Evolutionary conservation across 2,329 filamentous ascomycete genomes (phyloP).

Genomic region (Teratosphaeria epicoccoides): DNA sequence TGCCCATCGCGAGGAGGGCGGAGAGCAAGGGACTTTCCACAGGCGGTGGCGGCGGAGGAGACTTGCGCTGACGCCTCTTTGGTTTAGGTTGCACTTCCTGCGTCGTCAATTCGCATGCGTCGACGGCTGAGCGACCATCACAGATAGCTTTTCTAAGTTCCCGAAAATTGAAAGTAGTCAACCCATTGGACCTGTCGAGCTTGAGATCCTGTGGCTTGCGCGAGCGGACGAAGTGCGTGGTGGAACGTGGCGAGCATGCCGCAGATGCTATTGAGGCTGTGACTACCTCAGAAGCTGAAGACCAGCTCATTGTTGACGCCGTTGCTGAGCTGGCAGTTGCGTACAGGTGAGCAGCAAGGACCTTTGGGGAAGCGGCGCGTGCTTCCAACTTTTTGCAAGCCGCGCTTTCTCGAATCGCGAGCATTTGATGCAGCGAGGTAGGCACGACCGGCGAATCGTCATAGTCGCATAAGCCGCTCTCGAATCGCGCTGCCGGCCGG

Average conservation of each 20-base stretch:
- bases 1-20: constrained; percentile 19
- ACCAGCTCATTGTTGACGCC: constrained; percentile 4
- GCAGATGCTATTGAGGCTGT: constrained; percentile 4
- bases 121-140: constrained; percentile 12
- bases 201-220: constrained; percentile 14
- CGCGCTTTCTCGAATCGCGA: not conserved
- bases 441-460: not conserved
- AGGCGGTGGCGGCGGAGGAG: not conserved
- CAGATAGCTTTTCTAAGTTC: constrained; percentile 17
- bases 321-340: not conserved
- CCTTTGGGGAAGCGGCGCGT: constrained; percentile 1
- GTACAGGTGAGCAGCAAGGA: constrained; percentile 2
- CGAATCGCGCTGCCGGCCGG: not conserved
- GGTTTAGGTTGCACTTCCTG: constrained; percentile 15
- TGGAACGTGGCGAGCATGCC: constrained; percentile 18
- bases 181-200: constrained; percentile 17
- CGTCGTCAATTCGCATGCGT: constrained; percentile 8
- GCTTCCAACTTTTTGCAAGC: not conserved
- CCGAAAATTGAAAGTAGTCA: constrained; percentile 12
- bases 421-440: not conserved
- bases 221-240: constrained; percentile 8
- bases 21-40: constrained; percentile 5
- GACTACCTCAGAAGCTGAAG: constrained; percentile 1
- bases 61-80: constrained; percentile 5
- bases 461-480: not conserved